Conservation (phyloP, 2,329 filamentous ascomycete genomes). For the Nigrospora sphaerica region DNA sequence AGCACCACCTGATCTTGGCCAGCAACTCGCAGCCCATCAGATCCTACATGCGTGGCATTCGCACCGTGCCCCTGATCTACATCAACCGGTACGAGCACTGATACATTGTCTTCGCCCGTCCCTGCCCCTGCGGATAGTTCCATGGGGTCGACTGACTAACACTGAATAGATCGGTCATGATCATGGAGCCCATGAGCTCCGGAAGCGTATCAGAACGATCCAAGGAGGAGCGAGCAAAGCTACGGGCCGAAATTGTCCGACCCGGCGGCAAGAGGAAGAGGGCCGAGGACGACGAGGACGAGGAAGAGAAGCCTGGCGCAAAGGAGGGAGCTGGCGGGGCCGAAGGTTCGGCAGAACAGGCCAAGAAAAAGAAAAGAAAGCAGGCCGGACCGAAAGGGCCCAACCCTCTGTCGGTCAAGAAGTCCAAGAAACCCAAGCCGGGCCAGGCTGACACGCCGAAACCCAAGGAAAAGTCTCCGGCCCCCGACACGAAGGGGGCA, state of each 20-base stretch:
- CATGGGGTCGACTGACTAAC: no score
- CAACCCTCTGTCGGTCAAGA: conserved; percentile 66
- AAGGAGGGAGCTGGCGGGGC: conserved; percentile 10
- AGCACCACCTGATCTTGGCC: conserved; percentile 72
- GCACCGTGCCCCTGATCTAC: conserved; percentile 71
- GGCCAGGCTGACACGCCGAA: conserved; percentile 9
- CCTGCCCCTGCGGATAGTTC: no score
- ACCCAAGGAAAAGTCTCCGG: conserved; percentile 10
- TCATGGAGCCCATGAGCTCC: conserved; percentile 69
- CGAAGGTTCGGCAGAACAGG: conserved; percentile 8
- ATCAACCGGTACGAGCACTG: conserved; percentile 16
- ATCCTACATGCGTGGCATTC: conserved; percentile 55
- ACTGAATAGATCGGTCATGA: conserved; percentile 59
- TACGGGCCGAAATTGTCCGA: conserved; percentile 60
- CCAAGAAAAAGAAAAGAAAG: conserved; percentile 49
- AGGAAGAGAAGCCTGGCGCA: conserved; percentile 12
- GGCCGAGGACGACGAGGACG: conserved; percentile 26
- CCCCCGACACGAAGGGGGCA: conserved; percentile 3
- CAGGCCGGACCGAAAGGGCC: conserved; percentile 58
- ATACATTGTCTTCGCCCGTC: no score
- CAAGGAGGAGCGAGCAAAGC: conserved; percentile 67
- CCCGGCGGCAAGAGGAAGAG: conserved; percentile 44
- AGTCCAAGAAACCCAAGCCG: conserved; percentile 48
- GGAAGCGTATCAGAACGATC: conserved; percentile 57
- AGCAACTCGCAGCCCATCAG: conserved; percentile 63